These are phyloP conservation scores for Penicillium taxi DNA, from an alignment of 495 filamentous ascomycete genomes.

Conservation along the genomic window DNA sequence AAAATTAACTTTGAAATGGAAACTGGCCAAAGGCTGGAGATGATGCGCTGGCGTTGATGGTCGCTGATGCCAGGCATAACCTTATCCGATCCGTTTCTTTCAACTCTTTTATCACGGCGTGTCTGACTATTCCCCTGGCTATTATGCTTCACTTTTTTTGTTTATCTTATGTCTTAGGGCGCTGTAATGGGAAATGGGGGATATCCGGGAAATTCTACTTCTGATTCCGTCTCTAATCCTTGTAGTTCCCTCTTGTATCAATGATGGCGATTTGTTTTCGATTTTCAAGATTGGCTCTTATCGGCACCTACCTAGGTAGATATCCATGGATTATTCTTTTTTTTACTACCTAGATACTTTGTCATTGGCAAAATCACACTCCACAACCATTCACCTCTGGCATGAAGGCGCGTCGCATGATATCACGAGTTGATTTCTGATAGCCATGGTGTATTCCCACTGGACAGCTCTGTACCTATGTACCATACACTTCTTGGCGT, in stretches of 20 bases:
- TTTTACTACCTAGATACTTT: too few relatives aligned
- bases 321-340: too few relatives aligned
- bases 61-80: neutral
- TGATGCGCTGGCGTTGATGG: constrained; percentile 2
- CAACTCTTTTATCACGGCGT: constrained; percentile 23
- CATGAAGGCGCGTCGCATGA: too few relatives aligned
- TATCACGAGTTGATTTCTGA: too few relatives aligned
- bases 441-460: too few relatives aligned
- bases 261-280: too few relatives aligned
- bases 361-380: too few relatives aligned
- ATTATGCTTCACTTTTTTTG: constrained; percentile 18
- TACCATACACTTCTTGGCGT: too few relatives aligned
- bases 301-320: too few relatives aligned
- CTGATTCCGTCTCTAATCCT: constrained; percentile 5
- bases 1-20: constrained; percentile 6
- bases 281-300: too few relatives aligned
- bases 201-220: constrained; percentile 32
- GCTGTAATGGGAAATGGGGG: constrained; percentile 41
- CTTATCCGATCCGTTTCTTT: constrained; percentile 8
- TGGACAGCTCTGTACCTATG: too few relatives aligned
- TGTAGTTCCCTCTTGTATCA: neutral
- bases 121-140: constrained; percentile 26
- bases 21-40: constrained; percentile 4
- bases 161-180: constrained; percentile 20
- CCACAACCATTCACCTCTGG: too few relatives aligned